Evolutionary conservation across 2,329 filamentous ascomycete genomes (phyloP), one percentile per base, ranked within the genome.

Genomic region (Diaporthe ilicicola): DNA sequence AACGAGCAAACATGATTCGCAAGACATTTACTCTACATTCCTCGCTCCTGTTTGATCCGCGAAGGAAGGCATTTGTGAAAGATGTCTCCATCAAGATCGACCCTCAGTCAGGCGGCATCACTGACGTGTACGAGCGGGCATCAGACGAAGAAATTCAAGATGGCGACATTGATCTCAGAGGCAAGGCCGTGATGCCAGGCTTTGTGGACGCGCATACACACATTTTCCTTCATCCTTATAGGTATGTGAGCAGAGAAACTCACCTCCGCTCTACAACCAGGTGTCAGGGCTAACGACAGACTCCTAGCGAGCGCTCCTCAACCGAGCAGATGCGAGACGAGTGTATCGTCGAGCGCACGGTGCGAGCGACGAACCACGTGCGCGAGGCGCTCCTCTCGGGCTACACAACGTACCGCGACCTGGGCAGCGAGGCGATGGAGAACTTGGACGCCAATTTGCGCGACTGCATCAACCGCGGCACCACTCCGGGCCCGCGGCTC

Each of bases 321-420:
- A 72, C 81, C 5, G 76, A 85, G 48, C 88, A 90, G 75, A 86
- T 89, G 78, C 85, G 88, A 44, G 87, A 90, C 72, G 87, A 90
- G 74, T 87, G 86, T 69, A 77, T 87, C n/a, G 83, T 88, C 9
- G 88, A 91, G 75, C 81, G 88, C 27, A 82, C 85, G 29, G 83
- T 90, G 59, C 85, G 88, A 22, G 85, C 85, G 0, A 84, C 85
- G 9, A 87, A 88, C 71, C 85, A 89, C 73, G 83, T 83, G 72
- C 85, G 84, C 54, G 81, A 82, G 0, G 88, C 86, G 1, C 80
- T 91, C 12, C 78, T 86, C 24, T 86, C 88, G 0, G 89, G 88
- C 8, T 90, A 87, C 79, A 91, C 87, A 0, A 89, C 87, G 2
- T 89, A 88, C 76, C 82, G 87, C 53, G 87, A 89, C 75, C 81